phyloP scores from a whole-genome alignment of 2,329 filamentous ascomycete genomes.

The Venturia oleaginea region DNA sequence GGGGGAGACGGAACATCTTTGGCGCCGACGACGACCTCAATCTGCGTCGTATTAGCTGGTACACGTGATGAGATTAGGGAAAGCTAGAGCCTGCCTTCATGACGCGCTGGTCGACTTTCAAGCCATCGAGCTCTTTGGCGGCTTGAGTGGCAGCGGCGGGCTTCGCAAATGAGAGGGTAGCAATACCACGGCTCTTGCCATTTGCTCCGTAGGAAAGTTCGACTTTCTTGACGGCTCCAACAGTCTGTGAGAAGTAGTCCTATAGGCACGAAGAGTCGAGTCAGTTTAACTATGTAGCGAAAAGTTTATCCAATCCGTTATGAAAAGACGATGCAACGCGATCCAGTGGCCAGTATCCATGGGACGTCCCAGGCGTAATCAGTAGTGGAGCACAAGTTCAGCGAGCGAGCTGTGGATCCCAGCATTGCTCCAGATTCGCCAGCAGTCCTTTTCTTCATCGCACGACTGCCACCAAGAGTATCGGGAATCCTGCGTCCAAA shows the following conservation, averaged over 20 bases:
- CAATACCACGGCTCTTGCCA: conserved; percentile 83
- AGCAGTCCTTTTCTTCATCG: neutral
- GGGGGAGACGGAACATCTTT: conserved; percentile 59
- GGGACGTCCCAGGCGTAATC: neutral
- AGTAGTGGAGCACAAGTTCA: conserved; percentile 12
- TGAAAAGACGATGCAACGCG: conserved; percentile 11
- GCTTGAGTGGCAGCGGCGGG: conserved; percentile 77
- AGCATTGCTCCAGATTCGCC: neutral
- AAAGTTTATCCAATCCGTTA: neutral
- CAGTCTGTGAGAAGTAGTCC: conserved; percentile 89
- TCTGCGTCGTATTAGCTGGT: conserved; percentile 39
- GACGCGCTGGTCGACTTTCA: conserved; percentile 79
- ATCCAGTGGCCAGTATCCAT: conserved; percentile 3
- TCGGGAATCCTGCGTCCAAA: neutral
- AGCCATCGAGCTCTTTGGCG: conserved; percentile 72
- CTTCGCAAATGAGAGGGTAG: conserved; percentile 78
- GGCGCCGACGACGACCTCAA: conserved; percentile 83
- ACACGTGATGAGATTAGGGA: conserved; percentile 10
- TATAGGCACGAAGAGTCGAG: conserved; percentile 52
- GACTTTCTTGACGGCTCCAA: conserved; percentile 85
- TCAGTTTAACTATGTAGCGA: conserved; percentile 51
- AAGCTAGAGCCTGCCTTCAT: conserved; percentile 62
- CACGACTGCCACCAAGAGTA: neutral
- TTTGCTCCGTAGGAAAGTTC: conserved; percentile 88
- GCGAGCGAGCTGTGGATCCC: conserved; percentile 7